These are phyloP conservation scores for Fusarium sp. DNA, from an alignment of 2,329 filamentous ascomycete genomes.

Conservation along the genomic window DNA sequence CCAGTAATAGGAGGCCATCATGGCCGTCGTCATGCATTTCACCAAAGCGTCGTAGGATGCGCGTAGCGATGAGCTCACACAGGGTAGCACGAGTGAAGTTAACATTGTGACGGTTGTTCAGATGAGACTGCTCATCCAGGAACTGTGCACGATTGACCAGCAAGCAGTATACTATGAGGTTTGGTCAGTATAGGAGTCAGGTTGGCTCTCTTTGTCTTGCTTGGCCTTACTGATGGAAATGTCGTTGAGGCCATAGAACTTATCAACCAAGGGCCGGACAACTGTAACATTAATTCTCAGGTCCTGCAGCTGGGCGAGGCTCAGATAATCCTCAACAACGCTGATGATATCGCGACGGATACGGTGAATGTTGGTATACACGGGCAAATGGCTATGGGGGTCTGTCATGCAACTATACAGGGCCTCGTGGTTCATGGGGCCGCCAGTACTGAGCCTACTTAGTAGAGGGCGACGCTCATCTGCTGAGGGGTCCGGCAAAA, in stretches of 20 bases:
- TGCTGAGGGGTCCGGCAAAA: conserved; percentile 43
- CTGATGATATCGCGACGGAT: conserved; percentile 72
- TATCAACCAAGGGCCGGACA: conserved; percentile 84
- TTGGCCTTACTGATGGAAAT: conserved; percentile 73
- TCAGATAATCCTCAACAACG: conserved; percentile 72
- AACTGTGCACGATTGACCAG: conserved; percentile 86
- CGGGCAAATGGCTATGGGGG: conserved; percentile 71
- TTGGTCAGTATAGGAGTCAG: conserved; percentile 12
- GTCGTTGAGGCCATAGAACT: conserved; percentile 81
- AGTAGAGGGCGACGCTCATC: conserved; percentile 53
- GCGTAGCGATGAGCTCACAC: conserved; percentile 83
- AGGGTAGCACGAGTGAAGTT: conserved; percentile 80
- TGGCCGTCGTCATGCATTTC: conserved; percentile 79
- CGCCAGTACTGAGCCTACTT: conserved; percentile 47
- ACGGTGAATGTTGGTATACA: conserved; percentile 82
- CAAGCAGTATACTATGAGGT: conserved; percentile 76
- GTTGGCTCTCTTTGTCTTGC: not conserved
- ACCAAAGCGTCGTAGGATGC: conserved; percentile 80
- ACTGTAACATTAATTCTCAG: conserved; percentile 84
- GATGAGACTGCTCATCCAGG: conserved; percentile 78
- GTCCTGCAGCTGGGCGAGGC: conserved; percentile 80
- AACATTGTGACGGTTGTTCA: conserved; percentile 83
- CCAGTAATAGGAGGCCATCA: conserved; percentile 76
- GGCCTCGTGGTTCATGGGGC: conserved; percentile 44
- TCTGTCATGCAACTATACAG: conserved; percentile 67